Evolutionary conservation across 495 filamentous ascomycete species (phyloP).

Genomic region (Talaromyces wortmannii): DNA sequence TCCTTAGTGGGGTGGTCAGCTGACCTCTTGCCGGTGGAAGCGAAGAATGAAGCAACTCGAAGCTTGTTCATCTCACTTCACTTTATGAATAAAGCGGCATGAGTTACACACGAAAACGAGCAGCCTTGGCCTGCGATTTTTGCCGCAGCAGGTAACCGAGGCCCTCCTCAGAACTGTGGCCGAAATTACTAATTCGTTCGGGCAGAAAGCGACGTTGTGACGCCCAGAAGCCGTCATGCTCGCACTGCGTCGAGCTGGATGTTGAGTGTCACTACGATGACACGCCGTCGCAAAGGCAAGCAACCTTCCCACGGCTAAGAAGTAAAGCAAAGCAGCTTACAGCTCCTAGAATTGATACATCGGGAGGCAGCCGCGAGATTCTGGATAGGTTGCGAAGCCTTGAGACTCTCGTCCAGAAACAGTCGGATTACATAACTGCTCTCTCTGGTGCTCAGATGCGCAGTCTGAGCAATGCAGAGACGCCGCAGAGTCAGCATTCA

Average conservation of each 20-base stretch:
- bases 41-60: neutral
- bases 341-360: neutral
- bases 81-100: neutral
- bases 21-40: neutral
- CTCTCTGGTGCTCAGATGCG: neutral
- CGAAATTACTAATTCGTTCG: neutral
- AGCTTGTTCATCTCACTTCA: neutral
- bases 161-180: neutral
- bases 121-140: neutral
- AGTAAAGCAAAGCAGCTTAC: neutral
- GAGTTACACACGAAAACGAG: slow-evolving; percentile 4
- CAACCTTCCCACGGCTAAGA: neutral
- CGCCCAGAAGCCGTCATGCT: slow-evolving; percentile 3
- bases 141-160: slow-evolving; percentile 1
- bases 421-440: neutral
- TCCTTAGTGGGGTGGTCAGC: neutral
- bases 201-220: slow-evolving; percentile 5
- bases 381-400: neutral
- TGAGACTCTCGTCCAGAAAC: neutral
- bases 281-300: slow-evolving; percentile 2
- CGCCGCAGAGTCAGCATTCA: neutral
- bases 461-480: neutral
- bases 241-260: neutral
- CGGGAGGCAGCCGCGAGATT: slow-evolving; percentile 1
- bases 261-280: slow-evolving; percentile 7